phyloP scores from a whole-genome alignment of 2,329 filamentous ascomycete species.

The Monilinia fructicola region DNA sequence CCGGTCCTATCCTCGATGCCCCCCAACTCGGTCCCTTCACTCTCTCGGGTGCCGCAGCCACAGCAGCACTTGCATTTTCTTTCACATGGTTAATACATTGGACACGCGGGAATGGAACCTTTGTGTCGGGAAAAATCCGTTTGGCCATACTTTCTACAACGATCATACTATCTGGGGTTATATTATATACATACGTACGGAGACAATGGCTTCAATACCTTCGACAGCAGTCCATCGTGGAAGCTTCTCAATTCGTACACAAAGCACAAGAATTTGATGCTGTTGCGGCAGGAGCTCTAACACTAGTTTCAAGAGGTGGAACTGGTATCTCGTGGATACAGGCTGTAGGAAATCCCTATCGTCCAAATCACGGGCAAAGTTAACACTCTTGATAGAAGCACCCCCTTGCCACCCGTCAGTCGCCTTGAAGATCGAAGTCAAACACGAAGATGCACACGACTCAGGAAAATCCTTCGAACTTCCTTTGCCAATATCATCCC shows the following conservation, averaged over 20 bases:
- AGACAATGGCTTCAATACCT: constrained; percentile 81
- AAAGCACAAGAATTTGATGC: constrained; percentile 80
- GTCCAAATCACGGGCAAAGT: not conserved
- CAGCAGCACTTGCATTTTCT: constrained; percentile 61
- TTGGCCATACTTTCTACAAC: constrained; percentile 49
- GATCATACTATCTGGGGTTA: constrained; percentile 51
- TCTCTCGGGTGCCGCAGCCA: constrained; percentile 63
- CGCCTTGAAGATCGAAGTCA: constrained; percentile 83
- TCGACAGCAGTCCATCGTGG: constrained; percentile 69
- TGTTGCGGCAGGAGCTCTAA: constrained; percentile 70
- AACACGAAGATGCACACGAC: constrained; percentile 71
- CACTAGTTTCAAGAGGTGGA: constrained; percentile 95
- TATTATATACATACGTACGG: constrained; percentile 70
- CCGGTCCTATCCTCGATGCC: constrained; percentile 28
- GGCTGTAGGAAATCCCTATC: constrained; percentile 59
- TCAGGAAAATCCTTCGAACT: constrained; percentile 73
- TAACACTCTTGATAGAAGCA: constrained; percentile 59
- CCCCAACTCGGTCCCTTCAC: constrained; percentile 50
- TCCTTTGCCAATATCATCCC: constrained; percentile 70
- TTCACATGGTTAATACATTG: constrained; percentile 66
- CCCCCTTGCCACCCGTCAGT: constrained; percentile 86
- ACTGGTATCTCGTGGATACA: constrained; percentile 85
- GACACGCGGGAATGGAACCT: constrained; percentile 54
- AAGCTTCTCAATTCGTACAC: constrained; percentile 66
- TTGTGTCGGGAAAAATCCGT: constrained; percentile 57